These are phyloP conservation scores for Mollisia scopiformis DNA, from an alignment of 2,329 filamentous ascomycete species.

Conservation along the genomic window DNA sequence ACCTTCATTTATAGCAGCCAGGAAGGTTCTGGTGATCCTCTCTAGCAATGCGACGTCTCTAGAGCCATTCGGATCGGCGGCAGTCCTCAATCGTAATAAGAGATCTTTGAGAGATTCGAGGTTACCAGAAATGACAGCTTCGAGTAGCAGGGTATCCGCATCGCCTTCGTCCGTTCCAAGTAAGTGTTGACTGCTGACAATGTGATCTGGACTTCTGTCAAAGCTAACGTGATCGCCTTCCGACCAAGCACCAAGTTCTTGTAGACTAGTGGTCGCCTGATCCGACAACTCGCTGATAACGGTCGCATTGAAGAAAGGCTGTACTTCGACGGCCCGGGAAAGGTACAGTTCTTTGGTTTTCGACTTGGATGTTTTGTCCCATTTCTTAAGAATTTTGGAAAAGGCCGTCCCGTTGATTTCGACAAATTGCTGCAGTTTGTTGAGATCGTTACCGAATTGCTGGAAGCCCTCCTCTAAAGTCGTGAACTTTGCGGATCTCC, in stretches of 20 bases:
- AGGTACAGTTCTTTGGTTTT: conserved; percentile 98
- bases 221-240: conserved; percentile 94
- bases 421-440: conserved; percentile 98
- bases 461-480: conserved; percentile 96
- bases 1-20: conserved; percentile 86
- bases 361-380: conserved; percentile 99
- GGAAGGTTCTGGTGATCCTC: conserved; percentile 85
- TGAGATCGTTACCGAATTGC: conserved; percentile 93
- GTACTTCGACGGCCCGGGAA: conserved; percentile 92
- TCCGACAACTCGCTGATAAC: conserved; percentile 97
- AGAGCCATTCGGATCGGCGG: conserved; percentile 58
- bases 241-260: conserved; percentile 95
- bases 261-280: conserved; percentile 92
- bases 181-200: conserved; percentile 67
- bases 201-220: conserved; percentile 61
- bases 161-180: conserved; percentile 84
- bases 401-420: conserved; percentile 98
- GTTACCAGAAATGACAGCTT: conserved; percentile 84
- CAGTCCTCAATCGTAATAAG: conserved; percentile 68
- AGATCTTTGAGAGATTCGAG: conserved; percentile 77
- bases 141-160: conserved; percentile 83
- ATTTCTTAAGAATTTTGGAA: conserved; percentile 99
- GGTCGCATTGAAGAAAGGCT: conserved; percentile 96
- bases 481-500: conserved; percentile 90
- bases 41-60: conserved; percentile 64